Evolutionary conservation across 257 asterid species (phyloP), one percentile per base, ranked within the genome.

Genomic region (Orobanche coerulescens): DNA sequence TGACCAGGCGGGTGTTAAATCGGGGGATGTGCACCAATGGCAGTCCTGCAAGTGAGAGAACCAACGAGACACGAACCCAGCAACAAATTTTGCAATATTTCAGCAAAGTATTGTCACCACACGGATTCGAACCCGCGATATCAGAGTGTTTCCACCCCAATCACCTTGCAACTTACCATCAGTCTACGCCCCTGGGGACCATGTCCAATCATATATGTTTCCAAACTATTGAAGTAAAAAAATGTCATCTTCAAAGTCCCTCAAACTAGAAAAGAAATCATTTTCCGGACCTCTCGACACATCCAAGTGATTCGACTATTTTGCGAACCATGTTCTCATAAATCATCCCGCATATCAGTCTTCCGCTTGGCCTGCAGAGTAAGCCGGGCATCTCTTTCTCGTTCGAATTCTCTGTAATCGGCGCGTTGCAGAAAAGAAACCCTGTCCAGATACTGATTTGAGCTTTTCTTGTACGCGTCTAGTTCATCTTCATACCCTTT

Each of bases 371-470:
- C 74, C 60, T 86, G 97, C 28, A 49, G 28, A 6, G 97, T 86
- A 42, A 88, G 97, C 3, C 98, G 89, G 23, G 77, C 98, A 47
- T 92, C 97, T 65, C 97, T 84, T 79, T 86, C 97, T 36, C 95
- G 81, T 74, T 92, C 98, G 44, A 84, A 92, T 62, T 88, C 95
- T 28, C 97, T 71, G 62, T 84, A 86, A 69, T 92, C 98, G 40
- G 97, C 62, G 7, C 97, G 95, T 66, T 88, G 77, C 83, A 92
- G 77, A 85, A 92, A 92, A 25, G 93, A 81, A 8, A 86, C 91
- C 76, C 66, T 83, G 55, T 92, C 97, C 73, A 92, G 79, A 77
- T 92, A 92, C 65, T 92, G 89, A 66, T 92, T 86, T 10, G 95
- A 81, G 67, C 97, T 92, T 71, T 88, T 92, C 84, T 88, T 86